These are phyloP conservation scores for Chaetomium fimeti DNA, from an alignment of 495 filamentous ascomycete genomes.

Conservation along the genomic window DNA sequence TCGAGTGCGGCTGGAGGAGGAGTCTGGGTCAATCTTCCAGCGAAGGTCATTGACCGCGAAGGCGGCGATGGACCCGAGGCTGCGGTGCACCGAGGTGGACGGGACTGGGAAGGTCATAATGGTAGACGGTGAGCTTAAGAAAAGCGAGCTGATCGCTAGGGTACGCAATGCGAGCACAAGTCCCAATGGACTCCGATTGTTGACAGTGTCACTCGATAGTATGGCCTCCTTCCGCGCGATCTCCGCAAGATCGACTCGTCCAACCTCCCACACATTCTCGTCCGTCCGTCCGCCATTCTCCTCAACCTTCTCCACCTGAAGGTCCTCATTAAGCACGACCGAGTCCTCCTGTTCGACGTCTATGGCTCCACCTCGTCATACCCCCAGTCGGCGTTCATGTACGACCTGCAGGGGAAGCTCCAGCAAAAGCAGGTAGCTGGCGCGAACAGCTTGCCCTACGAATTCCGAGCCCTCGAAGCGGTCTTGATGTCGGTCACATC, in stretches of 20 bases:
- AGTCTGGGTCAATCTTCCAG: slow-evolving; percentile 54
- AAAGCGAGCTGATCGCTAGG: slow-evolving; percentile 93
- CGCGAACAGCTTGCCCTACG: slow-evolving; percentile 61
- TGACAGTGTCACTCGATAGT: slow-evolving; percentile 51
- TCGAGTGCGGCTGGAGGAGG: slow-evolving; percentile 49
- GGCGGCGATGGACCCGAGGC: slow-evolving; percentile 71
- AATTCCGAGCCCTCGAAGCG: slow-evolving; percentile 75
- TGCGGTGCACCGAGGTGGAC: slow-evolving; percentile 94
- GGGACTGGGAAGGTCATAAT: slow-evolving; percentile 91
- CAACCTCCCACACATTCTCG: slow-evolving; percentile 91
- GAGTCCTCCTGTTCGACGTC: slow-evolving; percentile 91
- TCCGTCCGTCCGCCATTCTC: slow-evolving; percentile 89
- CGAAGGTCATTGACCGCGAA: slow-evolving; percentile 65
- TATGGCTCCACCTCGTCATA: slow-evolving; percentile 95
- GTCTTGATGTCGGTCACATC: slow-evolving; percentile 80
- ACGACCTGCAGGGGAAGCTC: slow-evolving; percentile 70
- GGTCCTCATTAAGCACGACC: slow-evolving; percentile 89
- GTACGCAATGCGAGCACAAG: slow-evolving; percentile 48
- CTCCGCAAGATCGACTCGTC: slow-evolving; percentile 98
- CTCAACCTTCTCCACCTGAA: slow-evolving; percentile 93
- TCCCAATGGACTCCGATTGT: background rate
- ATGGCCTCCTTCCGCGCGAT: slow-evolving; percentile 92
- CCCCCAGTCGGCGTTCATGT: slow-evolving; percentile 94
- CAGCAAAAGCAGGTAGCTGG: slow-evolving; percentile 52
- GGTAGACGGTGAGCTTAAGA: slow-evolving; percentile 94